Evolutionary conservation across 768 basidiomycete species (phyloP), one percentile per base, ranked within the genome.

Genomic region (Suillus hirtellus): DNA sequence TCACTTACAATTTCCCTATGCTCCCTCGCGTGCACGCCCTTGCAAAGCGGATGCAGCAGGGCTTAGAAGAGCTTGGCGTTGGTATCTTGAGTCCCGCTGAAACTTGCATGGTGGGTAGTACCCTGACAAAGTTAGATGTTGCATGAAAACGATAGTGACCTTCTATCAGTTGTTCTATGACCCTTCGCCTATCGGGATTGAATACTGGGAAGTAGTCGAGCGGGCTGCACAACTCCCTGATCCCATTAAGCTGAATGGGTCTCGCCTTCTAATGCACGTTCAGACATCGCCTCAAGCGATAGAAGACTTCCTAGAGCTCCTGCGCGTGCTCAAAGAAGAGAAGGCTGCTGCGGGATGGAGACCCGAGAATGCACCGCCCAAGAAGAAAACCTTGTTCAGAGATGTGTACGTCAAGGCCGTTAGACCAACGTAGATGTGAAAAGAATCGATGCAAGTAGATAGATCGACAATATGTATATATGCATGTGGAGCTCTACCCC

Each of bases 231-330:
- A 80, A 35, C 82, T 95, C 12, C 81, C 86, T 2, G 77, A 87
- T 42, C 92, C 93, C 8, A 80, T 95, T 52, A 78, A 80, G 59
- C 79, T 93, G 50, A 84, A 84, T 27, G 87, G 89, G 47, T 87
- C 89, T 35, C 83, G 95, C 12, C 77, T 94, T 14, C 90, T 95
- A 7, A 77, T 95, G 4, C 94, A 97, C 71, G 84, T 93, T 62
- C 94, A 97, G 72, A 92, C 90, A 2, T 80, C 84, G 1, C 85
- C 87, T 40, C 71, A 84, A 60, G 92, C 92, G 0, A 81, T 95
- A 19, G 83, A 91, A 56, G 93, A 95, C 67, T 84, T 97, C 65
- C 75, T 97, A 37, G 73, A 70, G 2, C 64, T 92, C 34, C 76
- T 96, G 5, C 76, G 75, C 34, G 70, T 79, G 53, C 80, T 96